phyloP scores from a whole-genome alignment of 306 rosid genomes.

The Astragalus membranaceus region DNA sequence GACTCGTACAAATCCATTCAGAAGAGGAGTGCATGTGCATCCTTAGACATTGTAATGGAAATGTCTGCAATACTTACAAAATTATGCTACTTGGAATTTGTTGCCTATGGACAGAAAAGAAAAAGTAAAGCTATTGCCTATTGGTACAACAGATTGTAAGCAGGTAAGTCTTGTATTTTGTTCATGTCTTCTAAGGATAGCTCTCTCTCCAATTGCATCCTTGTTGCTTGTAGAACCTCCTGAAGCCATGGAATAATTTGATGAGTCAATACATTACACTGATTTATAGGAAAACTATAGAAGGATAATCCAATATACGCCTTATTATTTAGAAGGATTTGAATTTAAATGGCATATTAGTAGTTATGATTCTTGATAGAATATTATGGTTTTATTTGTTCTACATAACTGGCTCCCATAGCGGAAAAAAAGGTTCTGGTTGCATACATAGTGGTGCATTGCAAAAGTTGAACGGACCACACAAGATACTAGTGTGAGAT shows the following conservation, averaged over 20 bases:
- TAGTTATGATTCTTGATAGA: neutral
- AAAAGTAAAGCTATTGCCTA: conserved; percentile 37
- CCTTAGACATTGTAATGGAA: neutral
- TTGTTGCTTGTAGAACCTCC: conserved; percentile 80
- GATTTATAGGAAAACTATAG: neutral
- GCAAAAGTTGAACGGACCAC: neutral
- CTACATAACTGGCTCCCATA: too few relatives aligned
- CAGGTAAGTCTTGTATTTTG: conserved; percentile 73
- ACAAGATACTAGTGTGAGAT: neutral
- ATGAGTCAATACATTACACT: neutral
- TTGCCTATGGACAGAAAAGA: conserved; percentile 3
- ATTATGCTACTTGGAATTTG: conserved; percentile 13
- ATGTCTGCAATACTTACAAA: conserved; percentile 26
- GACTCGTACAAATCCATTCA: too few relatives aligned
- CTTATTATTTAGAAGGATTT: neutral
- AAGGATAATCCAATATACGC: neutral
- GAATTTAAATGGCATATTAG: neutral
- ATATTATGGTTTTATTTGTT: too few relatives aligned
- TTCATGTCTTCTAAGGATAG: conserved; percentile 71
- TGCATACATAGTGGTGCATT: neutral
- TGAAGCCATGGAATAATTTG: conserved; percentile 31
- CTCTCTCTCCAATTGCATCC: conserved; percentile 84
- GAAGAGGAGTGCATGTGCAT: neutral
- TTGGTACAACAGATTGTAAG: conserved; percentile 72
- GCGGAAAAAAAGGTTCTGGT: too few relatives aligned